Percentiles rank a stretch among this genome's conserved stretches.
Evolutionary conservation across 2,329 filamentous ascomycete genomes (phyloP).

Genomic region (Pseudogymnoascus sp.): DNA sequence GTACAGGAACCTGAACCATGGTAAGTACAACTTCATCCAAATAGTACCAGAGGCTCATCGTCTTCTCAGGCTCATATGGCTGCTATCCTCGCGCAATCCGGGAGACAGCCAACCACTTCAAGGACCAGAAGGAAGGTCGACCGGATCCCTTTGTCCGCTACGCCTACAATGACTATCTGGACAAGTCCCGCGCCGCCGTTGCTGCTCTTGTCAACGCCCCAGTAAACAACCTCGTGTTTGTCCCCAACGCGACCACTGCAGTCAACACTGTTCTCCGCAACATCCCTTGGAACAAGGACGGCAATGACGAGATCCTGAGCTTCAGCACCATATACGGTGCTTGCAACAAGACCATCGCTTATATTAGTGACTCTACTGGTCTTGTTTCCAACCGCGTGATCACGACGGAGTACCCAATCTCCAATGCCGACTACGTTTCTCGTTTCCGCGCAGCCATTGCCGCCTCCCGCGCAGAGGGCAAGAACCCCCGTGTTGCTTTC

Average conservation of each 20-base stretch:
- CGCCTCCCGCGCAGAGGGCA: constrained; percentile 45
- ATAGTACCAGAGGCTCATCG: background rate
- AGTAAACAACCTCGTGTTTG: constrained; percentile 62
- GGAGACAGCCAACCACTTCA: constrained; percentile 53
- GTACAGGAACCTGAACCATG: constrained; percentile 32
- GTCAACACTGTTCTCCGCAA: constrained; percentile 76
- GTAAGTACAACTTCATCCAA: constrained; percentile 17
- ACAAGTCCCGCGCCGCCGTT: constrained; percentile 56
- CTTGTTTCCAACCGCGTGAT: constrained; percentile 47
- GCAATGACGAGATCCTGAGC: constrained; percentile 64
- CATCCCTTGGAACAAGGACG: constrained; percentile 55
- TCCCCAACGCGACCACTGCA: constrained; percentile 73
- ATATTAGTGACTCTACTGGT: constrained; percentile 36
- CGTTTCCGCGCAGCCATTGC: constrained; percentile 54
- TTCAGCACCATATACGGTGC: constrained; percentile 74
- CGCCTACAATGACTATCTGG: constrained; percentile 54
- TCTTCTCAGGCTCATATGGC: constrained; percentile 62
- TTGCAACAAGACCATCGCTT: constrained; percentile 67
- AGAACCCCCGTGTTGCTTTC: constrained; percentile 58
- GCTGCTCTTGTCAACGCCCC: constrained; percentile 61
- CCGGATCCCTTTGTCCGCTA: constrained; percentile 75
- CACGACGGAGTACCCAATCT: constrained; percentile 58
- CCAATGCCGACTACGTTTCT: constrained; percentile 58
- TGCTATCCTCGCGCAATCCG: constrained; percentile 60
- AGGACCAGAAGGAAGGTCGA: constrained; percentile 57